Conservation (phyloP, 2,329 filamentous ascomycete genomes). For the Colletotrichum nymphaeae region DNA sequence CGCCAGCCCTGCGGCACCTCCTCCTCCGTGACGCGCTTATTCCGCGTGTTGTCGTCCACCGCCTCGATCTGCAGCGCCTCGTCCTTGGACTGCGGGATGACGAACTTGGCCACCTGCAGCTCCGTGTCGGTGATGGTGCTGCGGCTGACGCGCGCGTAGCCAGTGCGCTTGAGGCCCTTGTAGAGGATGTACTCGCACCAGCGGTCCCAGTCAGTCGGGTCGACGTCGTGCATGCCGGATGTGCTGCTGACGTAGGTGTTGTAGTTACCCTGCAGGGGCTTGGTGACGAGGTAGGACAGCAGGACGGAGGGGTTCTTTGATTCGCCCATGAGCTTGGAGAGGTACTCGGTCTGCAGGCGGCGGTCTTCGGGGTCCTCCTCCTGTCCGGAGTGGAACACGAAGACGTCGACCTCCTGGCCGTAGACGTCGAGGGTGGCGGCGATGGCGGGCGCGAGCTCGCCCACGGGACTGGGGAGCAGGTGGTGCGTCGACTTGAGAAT, state of each 20-base stretch:
- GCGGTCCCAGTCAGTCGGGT: slow-evolving; percentile 91
- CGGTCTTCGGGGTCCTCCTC: slow-evolving; percentile 96
- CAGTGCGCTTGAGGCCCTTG: slow-evolving; percentile 86
- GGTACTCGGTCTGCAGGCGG: slow-evolving; percentile 85
- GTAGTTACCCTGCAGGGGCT: slow-evolving; percentile 92
- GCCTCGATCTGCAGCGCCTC: slow-evolving; percentile 59
- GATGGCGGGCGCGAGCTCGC: slow-evolving; percentile 94
- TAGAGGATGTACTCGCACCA: slow-evolving; percentile 99
- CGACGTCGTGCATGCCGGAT: slow-evolving; percentile 96
- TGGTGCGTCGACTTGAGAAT: slow-evolving; percentile 98
- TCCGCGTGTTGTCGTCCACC: slow-evolving; percentile 64
- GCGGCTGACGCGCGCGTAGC: slow-evolving; percentile 89
- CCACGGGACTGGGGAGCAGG: slow-evolving; percentile 90
- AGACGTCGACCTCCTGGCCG: slow-evolving; percentile 88
- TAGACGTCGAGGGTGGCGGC: slow-evolving; percentile 97
- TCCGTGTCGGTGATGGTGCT: slow-evolving; percentile 97
- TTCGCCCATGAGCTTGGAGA: slow-evolving; percentile 88
- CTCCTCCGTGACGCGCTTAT: slow-evolving; percentile 72
- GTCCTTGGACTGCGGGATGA: slow-evolving; percentile 77
- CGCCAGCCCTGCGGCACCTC: slow-evolving; percentile 81
- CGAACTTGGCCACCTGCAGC: slow-evolving; percentile 95
- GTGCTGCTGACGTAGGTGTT: slow-evolving; percentile 90
- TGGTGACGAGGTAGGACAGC: slow-evolving; percentile 92
- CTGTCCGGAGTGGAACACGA: slow-evolving; percentile 98
- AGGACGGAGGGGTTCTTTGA: slow-evolving; percentile 84